Base-by-base conservation (phyloP, 768 basidiomycete genomes). In the Phlebiopsis gigantea region DNA sequence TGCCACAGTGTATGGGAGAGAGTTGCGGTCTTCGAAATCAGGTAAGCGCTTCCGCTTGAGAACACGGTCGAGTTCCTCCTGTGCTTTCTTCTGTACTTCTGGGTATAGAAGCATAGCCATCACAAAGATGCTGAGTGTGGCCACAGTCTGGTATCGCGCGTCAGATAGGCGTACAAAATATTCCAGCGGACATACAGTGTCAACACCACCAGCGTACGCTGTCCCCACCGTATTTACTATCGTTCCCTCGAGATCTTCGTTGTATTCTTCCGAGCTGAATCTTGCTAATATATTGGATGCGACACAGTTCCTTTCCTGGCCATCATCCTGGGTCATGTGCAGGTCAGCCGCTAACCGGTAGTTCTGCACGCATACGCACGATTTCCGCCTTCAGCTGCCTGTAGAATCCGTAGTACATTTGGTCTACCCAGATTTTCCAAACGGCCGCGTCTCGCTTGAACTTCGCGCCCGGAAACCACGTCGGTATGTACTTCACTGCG, bases 371-470 rank as follows among this genome's bases (percentile, higher is more conserved):
- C n/a, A n/a, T n/a, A 34, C 47, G 4, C 22, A 87, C 87, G 71
- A 87, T 77, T 48, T 75, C 78, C 9, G 73, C 72, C 69, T 82
- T 80, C 53, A 83, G 77, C 51, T 73, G 81, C 39, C 79, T 77
- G 53, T 78, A 89, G 4, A 87, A 85, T 56, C 72, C 71, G 24
- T 88, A 79, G n/a, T 83, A 80, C 53, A 83, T 85, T 57, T 82
- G 80, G 45, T 81, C 77, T 66, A 87, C 78, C 68, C 77, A 78
- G 25, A 73, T 74, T 68, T 80, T 87, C 87, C 87, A 89, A 6
- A 59, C 65, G 8, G 56, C 68, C 1, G 87, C 86, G 53, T 83
- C 83, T 14, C 71, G 68, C 41, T 26, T 54, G 53, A 54, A 54
- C 5, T 12, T 21, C 19, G 53, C 24, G 8, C 53, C 53, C 15